These are phyloP conservation scores for Sporothrix sp. DNA, from an alignment of 2,329 filamentous ascomycete genomes.

Conservation along the genomic window DNA sequence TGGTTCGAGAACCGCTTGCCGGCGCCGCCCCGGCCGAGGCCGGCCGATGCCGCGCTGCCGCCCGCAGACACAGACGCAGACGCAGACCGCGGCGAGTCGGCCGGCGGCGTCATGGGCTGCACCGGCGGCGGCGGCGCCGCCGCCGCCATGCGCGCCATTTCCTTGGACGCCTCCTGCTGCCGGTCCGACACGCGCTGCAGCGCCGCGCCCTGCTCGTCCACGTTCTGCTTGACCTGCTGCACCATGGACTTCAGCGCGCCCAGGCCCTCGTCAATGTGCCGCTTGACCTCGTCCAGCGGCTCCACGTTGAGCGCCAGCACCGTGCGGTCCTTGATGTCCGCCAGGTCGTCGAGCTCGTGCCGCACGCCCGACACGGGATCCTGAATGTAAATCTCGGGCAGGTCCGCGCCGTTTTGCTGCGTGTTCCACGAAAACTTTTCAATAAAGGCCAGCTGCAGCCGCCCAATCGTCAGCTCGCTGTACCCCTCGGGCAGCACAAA, in stretches of 20 bases:
- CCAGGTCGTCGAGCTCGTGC: slow-evolving; percentile 88
- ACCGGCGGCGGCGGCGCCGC: slow-evolving; percentile 22
- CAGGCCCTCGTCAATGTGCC: slow-evolving; percentile 88
- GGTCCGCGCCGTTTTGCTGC: slow-evolving; percentile 80
- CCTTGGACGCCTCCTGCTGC: slow-evolving; percentile 80
- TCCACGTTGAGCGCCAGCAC: slow-evolving; percentile 95
- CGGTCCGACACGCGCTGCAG: slow-evolving; percentile 82
- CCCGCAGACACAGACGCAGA: no score
- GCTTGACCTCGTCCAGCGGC: slow-evolving; percentile 87
- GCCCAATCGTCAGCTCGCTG: slow-evolving; percentile 73
- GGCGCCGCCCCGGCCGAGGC: slow-evolving; percentile 19
- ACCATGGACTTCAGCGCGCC: slow-evolving; percentile 70
- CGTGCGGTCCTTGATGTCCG: slow-evolving; percentile 86
- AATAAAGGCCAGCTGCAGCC: slow-evolving; percentile 90
- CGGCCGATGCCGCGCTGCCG: slow-evolving; percentile 10
- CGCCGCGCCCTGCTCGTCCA: slow-evolving; percentile 72
- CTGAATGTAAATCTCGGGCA: slow-evolving; percentile 97
- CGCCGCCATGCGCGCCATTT: slow-evolving; percentile 55
- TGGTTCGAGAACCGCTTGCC: slow-evolving; percentile 29
- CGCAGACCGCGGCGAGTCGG: slow-evolving; percentile 41
- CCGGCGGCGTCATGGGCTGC: slow-evolving; percentile 28
- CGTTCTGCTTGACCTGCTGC: slow-evolving; percentile 73
- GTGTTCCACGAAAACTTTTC: slow-evolving; percentile 99
- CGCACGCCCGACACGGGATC: slow-evolving; percentile 92
- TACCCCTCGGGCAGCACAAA: slow-evolving; percentile 80